Conservation (phyloP, 345 rosid genomes). For the Melastoma malabathricum region DNA sequence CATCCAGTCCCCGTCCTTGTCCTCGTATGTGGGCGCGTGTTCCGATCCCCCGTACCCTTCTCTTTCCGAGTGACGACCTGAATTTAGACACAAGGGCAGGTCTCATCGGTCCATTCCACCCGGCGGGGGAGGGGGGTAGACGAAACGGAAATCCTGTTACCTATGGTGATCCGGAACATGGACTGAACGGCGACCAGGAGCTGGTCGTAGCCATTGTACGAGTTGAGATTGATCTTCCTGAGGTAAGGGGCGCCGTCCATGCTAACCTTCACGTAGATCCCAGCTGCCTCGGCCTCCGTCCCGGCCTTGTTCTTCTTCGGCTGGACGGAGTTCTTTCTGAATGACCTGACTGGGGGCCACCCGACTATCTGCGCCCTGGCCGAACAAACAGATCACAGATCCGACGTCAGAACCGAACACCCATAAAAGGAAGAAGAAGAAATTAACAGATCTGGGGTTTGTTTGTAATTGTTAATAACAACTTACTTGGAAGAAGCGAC, state of each 20-base stretch:
- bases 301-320: conserved; percentile 28
- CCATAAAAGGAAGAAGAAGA: neutral
- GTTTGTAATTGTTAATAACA: neutral
- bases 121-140: no score
- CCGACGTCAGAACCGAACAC: neutral
- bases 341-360: conserved; percentile 39
- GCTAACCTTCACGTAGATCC: conserved; percentile 71
- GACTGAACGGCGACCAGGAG: conserved; percentile 48
- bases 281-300: conserved; percentile 19
- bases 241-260: conserved; percentile 87
- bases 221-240: conserved; percentile 59
- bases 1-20: conserved; percentile 88
- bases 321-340: conserved; percentile 19
- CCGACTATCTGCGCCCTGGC: conserved; percentile 34
- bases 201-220: conserved; percentile 39
- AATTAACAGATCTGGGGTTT: neutral
- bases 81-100: neutral
- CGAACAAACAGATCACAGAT: neutral
- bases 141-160: no score
- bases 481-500: conserved; percentile 1
- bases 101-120: neutral
- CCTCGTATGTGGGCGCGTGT: conserved; percentile 62
- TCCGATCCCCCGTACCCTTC: conserved; percentile 75
- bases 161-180: conserved; percentile 63
- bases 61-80: conserved; percentile 49